phyloP scores from a whole-genome alignment of 2,329 filamentous ascomycete species.

The Oidium heveae region DNA sequence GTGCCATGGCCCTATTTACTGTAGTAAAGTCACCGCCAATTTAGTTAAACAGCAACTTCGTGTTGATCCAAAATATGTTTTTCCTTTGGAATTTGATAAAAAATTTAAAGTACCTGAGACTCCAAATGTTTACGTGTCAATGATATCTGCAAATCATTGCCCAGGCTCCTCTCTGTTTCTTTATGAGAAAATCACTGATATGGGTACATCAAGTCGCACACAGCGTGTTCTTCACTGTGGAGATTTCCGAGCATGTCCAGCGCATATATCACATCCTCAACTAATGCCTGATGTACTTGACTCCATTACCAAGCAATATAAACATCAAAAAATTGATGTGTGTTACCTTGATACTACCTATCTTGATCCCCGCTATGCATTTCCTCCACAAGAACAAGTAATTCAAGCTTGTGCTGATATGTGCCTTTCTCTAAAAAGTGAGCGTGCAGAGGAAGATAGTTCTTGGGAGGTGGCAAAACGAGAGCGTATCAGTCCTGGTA shows the following conservation, averaged over 20 bases:
- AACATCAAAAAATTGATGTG: conserved; percentile 72
- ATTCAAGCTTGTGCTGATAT: conserved; percentile 71
- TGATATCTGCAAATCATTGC: conserved; percentile 93
- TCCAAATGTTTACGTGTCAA: conserved; percentile 63
- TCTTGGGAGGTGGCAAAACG: conserved; percentile 30
- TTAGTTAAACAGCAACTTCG: conserved; percentile 66
- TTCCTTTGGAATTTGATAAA: conserved; percentile 65
- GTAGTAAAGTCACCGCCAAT: conserved; percentile 76
- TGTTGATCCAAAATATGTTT: conserved; percentile 66
- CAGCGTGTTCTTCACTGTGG: conserved; percentile 85
- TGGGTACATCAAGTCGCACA: conserved; percentile 29
- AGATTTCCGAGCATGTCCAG: conserved; percentile 76
- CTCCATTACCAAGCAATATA: conserved; percentile 39
- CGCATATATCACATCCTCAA: conserved; percentile 59
- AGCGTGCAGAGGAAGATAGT: conserved; percentile 29
- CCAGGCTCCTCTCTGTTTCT: conserved; percentile 84
- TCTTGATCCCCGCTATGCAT: conserved; percentile 82
- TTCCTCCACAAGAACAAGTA: conserved; percentile 71
- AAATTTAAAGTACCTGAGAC: conserved; percentile 58
- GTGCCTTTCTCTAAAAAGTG: conserved; percentile 51
- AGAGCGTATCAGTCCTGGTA: conserved; percentile 28
- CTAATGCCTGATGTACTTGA: conserved; percentile 54
- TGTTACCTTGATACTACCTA: conserved; percentile 98
- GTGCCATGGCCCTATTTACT: conserved; percentile 89
- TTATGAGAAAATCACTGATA: conserved; percentile 54